phyloP scores from a whole-genome alignment of 129 eudicot species.

The carrot (Daucus carota) region DH1_v3.0 NC_030386.2:35048001-35048500 shows the following conservation, averaged over 20 bases:
- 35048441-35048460: neutral
- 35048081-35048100: neutral
- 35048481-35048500: neutral
- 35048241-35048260: neutral
- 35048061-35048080: too few species aligned
- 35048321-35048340: neutral
- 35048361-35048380: neutral
- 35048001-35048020: too few species aligned
- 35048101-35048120: neutral
- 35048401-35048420: neutral
- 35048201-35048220: neutral
- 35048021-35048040: too few species aligned
- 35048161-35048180: neutral
- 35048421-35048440: neutral
- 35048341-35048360: neutral
- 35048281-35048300: neutral
- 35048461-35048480: too few species aligned
- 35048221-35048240: neutral
- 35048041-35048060: too few species aligned
- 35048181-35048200: neutral
- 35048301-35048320: neutral
- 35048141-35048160: neutral
- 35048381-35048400: neutral
- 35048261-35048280: neutral
- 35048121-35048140: neutral